These are phyloP conservation scores for Aschersonia sp. DNA, from an alignment of 2,329 filamentous ascomycete species.

Conservation along the genomic window DNA sequence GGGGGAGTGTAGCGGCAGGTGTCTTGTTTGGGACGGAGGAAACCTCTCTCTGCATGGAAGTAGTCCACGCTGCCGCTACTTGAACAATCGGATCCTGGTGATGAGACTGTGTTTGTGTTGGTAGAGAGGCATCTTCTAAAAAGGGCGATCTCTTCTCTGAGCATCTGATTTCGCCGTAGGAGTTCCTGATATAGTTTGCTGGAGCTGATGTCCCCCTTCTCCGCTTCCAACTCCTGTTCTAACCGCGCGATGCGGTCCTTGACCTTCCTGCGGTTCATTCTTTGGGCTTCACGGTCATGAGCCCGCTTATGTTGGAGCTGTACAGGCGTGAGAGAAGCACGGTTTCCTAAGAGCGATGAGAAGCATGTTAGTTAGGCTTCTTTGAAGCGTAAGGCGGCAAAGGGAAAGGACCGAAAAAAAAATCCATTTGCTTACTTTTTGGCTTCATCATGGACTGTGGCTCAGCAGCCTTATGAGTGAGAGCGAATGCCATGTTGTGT, in stretches of 20 bases:
- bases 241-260: slow-evolving; percentile 1
- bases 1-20: background rate
- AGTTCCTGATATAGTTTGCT: slow-evolving; percentile 1
- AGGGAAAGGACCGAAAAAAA: too few relatives aligned
- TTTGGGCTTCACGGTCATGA: slow-evolving; percentile 2
- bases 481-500: background rate
- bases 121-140: background rate
- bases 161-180: slow-evolving; percentile 1
- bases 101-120: background rate
- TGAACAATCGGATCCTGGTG: background rate
- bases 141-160: slow-evolving; percentile 1
- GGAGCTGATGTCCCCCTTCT: background rate
- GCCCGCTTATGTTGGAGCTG: slow-evolving; percentile 2
- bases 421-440: background rate
- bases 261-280: slow-evolving; percentile 1
- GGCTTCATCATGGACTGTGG: background rate
- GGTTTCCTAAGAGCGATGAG: background rate
- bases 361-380: background rate
- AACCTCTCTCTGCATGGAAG: background rate
- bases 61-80: background rate
- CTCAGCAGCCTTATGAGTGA: background rate
- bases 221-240: slow-evolving; percentile 1
- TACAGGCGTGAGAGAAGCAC: background rate
- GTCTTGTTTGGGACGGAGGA: background rate
- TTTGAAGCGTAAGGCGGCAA: too few relatives aligned